A percentile compares a stretch with the other conserved stretches of the same genome.
phyloP scores from a whole-genome alignment of 352 stramenopile genomes.

The Phytophthora agathidicida region DNA sequence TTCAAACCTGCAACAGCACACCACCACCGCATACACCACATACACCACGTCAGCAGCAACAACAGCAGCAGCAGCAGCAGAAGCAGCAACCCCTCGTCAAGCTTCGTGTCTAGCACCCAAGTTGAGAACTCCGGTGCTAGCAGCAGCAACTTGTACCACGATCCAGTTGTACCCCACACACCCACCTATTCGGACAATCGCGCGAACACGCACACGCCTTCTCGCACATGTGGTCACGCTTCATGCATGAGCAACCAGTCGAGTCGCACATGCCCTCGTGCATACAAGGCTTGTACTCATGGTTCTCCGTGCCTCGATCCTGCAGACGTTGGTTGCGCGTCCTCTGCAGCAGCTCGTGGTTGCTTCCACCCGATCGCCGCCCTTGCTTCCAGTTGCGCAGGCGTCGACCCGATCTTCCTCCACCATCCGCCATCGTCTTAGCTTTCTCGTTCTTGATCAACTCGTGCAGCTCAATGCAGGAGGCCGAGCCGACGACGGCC shows the following conservation, averaged over 20 bases:
- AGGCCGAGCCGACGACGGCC: constrained; percentile 46
- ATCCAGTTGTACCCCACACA: no score
- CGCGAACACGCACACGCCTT: constrained; percentile 48
- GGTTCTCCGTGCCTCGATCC: constrained; percentile 55
- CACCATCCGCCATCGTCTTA: constrained; percentile 1
- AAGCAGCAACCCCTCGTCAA: not conserved
- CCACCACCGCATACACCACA: no score
- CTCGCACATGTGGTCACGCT: constrained; percentile 52
- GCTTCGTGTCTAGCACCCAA: no score
- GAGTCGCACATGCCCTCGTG: constrained; percentile 70
- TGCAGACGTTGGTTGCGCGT: constrained; percentile 71
- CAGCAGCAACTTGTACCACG: no score
- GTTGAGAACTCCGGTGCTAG: no score
- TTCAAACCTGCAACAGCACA: constrained; percentile 43
- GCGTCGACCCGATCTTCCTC: constrained; percentile 11
- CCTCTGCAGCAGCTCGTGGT: constrained; percentile 62
- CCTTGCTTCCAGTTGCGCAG: constrained; percentile 54
- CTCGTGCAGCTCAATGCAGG: constrained; percentile 49
- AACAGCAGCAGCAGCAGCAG: no score
- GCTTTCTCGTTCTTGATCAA: constrained; percentile 47
- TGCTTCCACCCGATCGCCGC: constrained; percentile 42
- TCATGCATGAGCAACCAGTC: constrained; percentile 67
- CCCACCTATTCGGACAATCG: constrained; percentile 51
- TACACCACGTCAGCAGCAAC: no score
- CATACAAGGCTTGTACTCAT: constrained; percentile 79